Percentiles rank a stretch among this genome's conserved stretches.
Conservation (phyloP, 2,329 filamentous ascomycete genomes). For the Ascochyta pisi region DNA sequence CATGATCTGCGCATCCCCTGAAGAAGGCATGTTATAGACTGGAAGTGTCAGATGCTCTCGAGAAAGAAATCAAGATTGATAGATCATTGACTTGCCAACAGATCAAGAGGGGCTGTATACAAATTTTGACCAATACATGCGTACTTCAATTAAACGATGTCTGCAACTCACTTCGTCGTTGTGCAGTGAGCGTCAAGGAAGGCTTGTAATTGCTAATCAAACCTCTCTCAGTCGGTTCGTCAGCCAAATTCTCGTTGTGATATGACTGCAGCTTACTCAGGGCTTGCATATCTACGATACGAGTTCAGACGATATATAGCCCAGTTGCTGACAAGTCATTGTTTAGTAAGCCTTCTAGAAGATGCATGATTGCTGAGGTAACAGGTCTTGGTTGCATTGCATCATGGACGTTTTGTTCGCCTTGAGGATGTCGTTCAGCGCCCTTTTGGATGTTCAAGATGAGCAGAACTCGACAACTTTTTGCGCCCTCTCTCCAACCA, state of each 20-base stretch:
- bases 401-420: neutral
- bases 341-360: neutral
- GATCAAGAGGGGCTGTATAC: no score
- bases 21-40: no score
- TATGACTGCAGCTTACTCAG: conserved; percentile 29
- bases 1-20: no score
- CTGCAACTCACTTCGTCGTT: neutral
- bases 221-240: conserved; percentile 18
- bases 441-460: conserved; percentile 17
- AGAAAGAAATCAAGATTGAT: no score
- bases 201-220: neutral
- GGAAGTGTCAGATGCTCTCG: no score
- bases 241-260: neutral
- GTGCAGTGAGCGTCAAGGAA: neutral
- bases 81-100: no score
- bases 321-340: neutral
- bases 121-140: no score
- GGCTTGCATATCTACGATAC: conserved; percentile 16
- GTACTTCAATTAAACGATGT: no score
- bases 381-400: neutral
- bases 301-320: neutral
- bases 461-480: conserved; percentile 50
- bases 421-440: neutral
- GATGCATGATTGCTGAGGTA: neutral
- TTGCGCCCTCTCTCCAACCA: conserved; percentile 64